Percentiles rank a stretch among this genome's conserved stretches.
These are phyloP conservation scores for Solanum clarkiae DNA, from an alignment of 257 asterid species.

Conservation along the genomic window DNA sequence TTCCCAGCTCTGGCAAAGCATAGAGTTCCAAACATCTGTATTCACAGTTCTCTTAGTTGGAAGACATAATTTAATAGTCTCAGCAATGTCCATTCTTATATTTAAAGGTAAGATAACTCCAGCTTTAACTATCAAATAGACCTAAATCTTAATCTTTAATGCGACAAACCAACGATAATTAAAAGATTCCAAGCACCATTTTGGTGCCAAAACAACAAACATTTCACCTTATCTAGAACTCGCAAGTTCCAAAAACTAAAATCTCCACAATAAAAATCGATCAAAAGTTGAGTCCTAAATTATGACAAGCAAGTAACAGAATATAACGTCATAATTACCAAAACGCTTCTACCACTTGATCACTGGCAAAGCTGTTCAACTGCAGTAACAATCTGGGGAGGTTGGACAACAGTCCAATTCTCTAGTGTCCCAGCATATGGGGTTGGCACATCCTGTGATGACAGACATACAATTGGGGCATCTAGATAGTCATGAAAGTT, in stretches of 20 bases:
- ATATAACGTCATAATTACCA: not conserved
- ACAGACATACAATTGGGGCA: constrained; percentile 66
- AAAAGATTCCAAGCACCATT: not conserved
- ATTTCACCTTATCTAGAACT: not conserved
- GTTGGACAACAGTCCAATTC: constrained; percentile 80
- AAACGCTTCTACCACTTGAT: not conserved
- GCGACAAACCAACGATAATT: not conserved
- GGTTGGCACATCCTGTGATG: constrained; percentile 83
- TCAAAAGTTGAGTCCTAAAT: not conserved
- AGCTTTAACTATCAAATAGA: not conserved
- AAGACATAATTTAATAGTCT: not conserved
- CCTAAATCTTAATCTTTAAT: not conserved
- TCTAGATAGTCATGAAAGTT: constrained; percentile 69
- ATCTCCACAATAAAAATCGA: not conserved
- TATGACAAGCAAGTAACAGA: not conserved
- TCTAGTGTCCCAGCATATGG: constrained; percentile 74
- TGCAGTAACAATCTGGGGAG: constrained; percentile 69
- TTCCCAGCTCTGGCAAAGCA: not conserved
- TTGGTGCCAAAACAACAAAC: not conserved
- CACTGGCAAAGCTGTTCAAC: constrained; percentile 74
- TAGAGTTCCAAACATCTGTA: not conserved
- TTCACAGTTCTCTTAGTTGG: not conserved
- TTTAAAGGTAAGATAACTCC: not conserved
- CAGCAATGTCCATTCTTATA: not conserved
- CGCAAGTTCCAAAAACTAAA: not conserved